Conservation (phyloP, 139 green algal species). For the Closterium sp. region DNA sequence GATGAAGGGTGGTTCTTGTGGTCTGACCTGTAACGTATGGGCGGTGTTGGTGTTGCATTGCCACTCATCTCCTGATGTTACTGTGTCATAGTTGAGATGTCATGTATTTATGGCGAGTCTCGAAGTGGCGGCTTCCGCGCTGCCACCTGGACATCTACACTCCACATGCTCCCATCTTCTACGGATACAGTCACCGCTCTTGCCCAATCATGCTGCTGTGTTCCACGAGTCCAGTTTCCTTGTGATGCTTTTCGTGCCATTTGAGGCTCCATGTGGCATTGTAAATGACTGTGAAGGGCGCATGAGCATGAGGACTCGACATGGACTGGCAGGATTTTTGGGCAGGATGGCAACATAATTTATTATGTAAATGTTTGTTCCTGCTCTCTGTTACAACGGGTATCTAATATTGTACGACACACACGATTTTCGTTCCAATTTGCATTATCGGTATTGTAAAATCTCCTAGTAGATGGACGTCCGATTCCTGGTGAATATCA, state of each 20-base stretch:
- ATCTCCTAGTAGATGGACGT: no score
- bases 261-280: no score
- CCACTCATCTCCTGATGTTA: background rate
- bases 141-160: no score
- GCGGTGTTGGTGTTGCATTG: background rate
- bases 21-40: background rate
- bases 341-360: background rate
- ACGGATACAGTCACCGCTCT: background rate
- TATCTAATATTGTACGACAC: no score
- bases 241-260: background rate
- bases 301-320: background rate
- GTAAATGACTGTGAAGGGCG: no score
- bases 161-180: background rate
- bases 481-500: no score
- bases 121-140: no score
- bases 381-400: no score
- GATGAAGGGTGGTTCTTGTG: background rate
- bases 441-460: no score
- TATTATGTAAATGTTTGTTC: no score
- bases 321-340: background rate
- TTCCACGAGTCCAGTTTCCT: background rate
- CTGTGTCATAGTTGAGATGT: background rate
- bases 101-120: no score
- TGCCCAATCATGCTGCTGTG: background rate
- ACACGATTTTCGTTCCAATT: no score